Base-by-base conservation (phyloP, 805 yeast species). In the Cyberlindnera misumaiensis region DNA sequence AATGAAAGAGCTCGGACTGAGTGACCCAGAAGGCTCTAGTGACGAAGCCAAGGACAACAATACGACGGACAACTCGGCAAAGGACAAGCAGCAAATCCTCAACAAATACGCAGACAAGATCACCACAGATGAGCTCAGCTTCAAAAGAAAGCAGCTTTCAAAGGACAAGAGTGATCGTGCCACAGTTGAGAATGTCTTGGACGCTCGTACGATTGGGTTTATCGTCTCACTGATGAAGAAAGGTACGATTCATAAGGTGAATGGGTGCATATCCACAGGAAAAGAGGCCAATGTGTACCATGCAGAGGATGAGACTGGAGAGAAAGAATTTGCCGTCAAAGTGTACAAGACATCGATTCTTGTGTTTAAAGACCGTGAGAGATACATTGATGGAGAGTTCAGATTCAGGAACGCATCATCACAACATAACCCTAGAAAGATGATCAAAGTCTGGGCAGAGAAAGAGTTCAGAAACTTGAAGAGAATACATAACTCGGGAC, bases 361-460 rank as follows among this genome's bases (percentile, higher is more conserved):
- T 45, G 96, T 93, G n/a, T 93, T 93, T 64, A 93, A 89, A 58
- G 98, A 93, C 59, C 70, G 99, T 40, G 97, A 94, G 54, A 65
- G 97, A 50, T 93, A 93, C 54, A 97, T 93, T 13, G 89, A 83
- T 56, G 98, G 98, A 28, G 99, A 93, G 63, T 90, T 77, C 61
- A 68, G 99, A 40, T 93, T 93, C 63, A 68, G 97, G 54, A 83
- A 85, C 55, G 72, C 85, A 6, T 86, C 90, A 51, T 75, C 78
- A 29, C 88, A 85, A 52, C 87, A 88, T 48, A 93, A 93, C 55
- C 97, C 97, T 9, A 72, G 98, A 55, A 90, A 90, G 56, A 90
- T 93, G 97, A 96, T 93, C 45, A 87, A 86, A 59, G 73, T 89
- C 17, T 93, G 99, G 99, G 97, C 98, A 0, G 98, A 93, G 59